Evolutionary conservation across 2,329 filamentous ascomycete species (phyloP), one percentile per base, ranked within the genome.

Genomic region (Colletotrichum cuscutae): DNA sequence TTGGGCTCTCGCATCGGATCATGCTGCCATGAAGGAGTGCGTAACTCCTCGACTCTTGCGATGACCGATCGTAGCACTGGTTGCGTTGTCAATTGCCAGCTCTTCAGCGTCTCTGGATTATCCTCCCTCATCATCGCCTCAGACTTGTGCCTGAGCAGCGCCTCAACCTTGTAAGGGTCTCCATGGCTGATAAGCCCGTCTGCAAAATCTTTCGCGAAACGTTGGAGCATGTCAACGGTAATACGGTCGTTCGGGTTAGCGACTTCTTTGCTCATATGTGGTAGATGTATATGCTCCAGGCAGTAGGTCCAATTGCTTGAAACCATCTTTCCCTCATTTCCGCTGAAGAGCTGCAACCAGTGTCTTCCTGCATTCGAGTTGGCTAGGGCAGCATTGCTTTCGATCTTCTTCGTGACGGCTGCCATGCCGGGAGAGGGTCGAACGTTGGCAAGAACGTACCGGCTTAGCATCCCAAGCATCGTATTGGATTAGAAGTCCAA

Each of bases 291-390:
- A 5, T 3, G 24, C 12, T 24, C n/a, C 4, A 70, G 7, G 6
- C 35, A 11, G 15, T 15, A 15, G 15, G 56, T 19, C 22, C 28
- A 32, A 13, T 57, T 37, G 11, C 32, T 42, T 4, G 13, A 24
- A 8, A 19, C 11, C 13, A 52, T 64, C 8, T 9, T 5, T 9
- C 19, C 9, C 3, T 28, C 19, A 22, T 30, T 35, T 52, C 13
- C 13, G 26, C 37, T 28, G 6, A 26, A 71, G 5, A 32, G 3
- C 1, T 37, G 46, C 30, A 69, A 28, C 70, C 70, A 72, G 13
- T 72, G 70, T 4, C 28, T 30, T 7, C 65, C 70, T 30, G 70
- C 37, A 28, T 69, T 54, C 4, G 70, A 72, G 2, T 54, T 52
- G 2, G 37, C 46, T 9, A 72, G 65, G 6, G 26, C 11, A 5